These are phyloP conservation scores for Metschnikowia bowlesiae DNA, from an alignment of 805 yeast genomes.

Conservation along the genomic window DNA sequence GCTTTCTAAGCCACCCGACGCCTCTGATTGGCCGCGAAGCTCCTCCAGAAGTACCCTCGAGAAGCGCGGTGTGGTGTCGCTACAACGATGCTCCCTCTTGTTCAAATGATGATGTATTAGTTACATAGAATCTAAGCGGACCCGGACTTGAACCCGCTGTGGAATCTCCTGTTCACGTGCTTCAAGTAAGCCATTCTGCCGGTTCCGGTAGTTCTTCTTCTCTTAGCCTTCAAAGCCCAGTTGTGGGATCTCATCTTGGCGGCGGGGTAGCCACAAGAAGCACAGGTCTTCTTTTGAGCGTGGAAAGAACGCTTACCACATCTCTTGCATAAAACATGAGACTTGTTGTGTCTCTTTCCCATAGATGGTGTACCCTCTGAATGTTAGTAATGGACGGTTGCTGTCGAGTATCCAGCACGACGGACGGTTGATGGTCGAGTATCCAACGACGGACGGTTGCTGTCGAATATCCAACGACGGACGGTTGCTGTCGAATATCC, in stretches of 20 bases:
- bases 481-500: background rate
- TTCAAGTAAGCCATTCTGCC: conserved; percentile 99
- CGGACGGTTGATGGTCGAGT: no score
- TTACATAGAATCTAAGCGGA: conserved; percentile 43
- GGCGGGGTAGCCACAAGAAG: conserved; percentile 99
- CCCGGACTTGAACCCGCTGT: conserved; percentile 90
- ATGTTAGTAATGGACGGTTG: conserved; percentile 19
- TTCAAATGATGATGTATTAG: conserved; percentile 15
- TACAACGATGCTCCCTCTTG: background rate
- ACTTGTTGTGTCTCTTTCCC: conserved; percentile 99
- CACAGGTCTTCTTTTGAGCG: conserved; percentile 97
- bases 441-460: no score
- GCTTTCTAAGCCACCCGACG: no score
- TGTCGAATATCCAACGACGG: background rate
- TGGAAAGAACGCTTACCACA: conserved; percentile 99
- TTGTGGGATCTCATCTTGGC: conserved; percentile 98
- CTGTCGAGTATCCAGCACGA: no score
- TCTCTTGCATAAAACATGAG: conserved; percentile 98
- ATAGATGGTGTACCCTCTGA: conserved; percentile 98
- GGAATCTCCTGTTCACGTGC: conserved; percentile 95
- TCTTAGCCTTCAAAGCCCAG: conserved; percentile 99
- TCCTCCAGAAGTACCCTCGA: no score
- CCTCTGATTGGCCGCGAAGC: no score
- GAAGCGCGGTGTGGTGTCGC: no score
- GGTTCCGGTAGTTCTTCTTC: conserved; percentile 99